phyloP scores from a whole-genome alignment of 345 rosid species.

The Noccaea caerulescens region DNA sequence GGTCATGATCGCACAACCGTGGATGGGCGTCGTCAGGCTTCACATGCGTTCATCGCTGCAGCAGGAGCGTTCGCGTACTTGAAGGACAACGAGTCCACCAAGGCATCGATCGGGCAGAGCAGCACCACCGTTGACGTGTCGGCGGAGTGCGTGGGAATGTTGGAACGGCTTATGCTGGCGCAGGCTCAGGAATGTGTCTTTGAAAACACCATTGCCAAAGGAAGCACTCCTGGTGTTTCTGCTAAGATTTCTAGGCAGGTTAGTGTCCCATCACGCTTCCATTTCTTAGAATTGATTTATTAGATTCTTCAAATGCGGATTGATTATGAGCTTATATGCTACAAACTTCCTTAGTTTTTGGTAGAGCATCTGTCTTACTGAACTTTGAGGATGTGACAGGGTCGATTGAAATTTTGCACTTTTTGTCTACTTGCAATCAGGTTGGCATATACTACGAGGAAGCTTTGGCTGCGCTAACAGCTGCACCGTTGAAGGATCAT shows the following conservation, averaged over 20 bases:
- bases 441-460: constrained; percentile 94
- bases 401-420: not conserved
- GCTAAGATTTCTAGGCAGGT: constrained; percentile 96
- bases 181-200: constrained; percentile 98
- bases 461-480: constrained; percentile 73
- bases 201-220: constrained; percentile 94
- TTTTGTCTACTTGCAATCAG: constrained; percentile 48
- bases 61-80: constrained; percentile 80
- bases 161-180: constrained; percentile 93
- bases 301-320: constrained; percentile 5
- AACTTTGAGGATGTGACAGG: not conserved
- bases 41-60: constrained; percentile 83
- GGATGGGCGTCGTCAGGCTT: constrained; percentile 88
- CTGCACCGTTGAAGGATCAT: constrained; percentile 86
- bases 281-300: not conserved
- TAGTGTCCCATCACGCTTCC: constrained; percentile 25
- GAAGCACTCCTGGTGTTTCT: constrained; percentile 94
- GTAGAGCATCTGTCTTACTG: constrained; percentile 11
- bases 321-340: constrained; percentile 5
- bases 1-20: constrained; percentile 74
- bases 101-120: constrained; percentile 76
- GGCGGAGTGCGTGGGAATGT: constrained; percentile 89
- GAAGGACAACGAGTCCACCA: constrained; percentile 75
- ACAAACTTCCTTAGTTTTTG: not conserved
- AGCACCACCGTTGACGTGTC: constrained; percentile 82